Evolutionary conservation across 352 stramenopile species (phyloP), one percentile per base, ranked within the genome.

Genomic region (Globisporangium heterothallicum): DNA sequence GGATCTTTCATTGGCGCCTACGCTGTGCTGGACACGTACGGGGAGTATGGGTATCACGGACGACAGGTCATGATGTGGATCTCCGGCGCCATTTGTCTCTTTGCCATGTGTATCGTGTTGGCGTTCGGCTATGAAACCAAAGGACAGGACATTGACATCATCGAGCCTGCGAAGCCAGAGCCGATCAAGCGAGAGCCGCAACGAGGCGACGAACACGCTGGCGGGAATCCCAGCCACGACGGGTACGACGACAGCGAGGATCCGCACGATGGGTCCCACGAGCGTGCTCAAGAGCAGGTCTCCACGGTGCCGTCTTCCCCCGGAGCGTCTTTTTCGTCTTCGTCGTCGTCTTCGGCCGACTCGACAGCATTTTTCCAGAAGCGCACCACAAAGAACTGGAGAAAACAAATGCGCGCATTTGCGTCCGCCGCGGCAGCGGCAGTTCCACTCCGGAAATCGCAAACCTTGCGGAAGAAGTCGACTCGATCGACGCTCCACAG

Each of bases 1-100:
- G 71, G 68, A 9, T 72, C 70, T 45, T 74, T 78, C 42, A 36
- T 60, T 21, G 71, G 71, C 27, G 56, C 62, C 10, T 74, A 74
- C 35, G 43, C 58, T 3, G 58, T 67, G 16, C 55, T 80, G 32
- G n/a, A 38, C 32, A 16, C 14, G 32, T 38, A 18, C 12, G 32
- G 32, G 14, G 32, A 6, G 32, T 18, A 16, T 2, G 8, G 32
- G n/a, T 38, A 38, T 16, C 32, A 38, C 32, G 32, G 32, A 42
- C n/a, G 22, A 58, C 51, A 38, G 18, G 18, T 53, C 12, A 22
- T 59, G 32, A 21, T 59, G 32, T 59, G 26, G 25, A 30, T 59
- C 34, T 35, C 52, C 18, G 52, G 52, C 19, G 36, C 24, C 13
- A 3, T 47, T 2, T 35, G 52, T 14, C n/a, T 53, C 13, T 5